phyloP scores from a whole-genome alignment of 169 alveolate genomes.

The Plasmodium inui region DNA sequence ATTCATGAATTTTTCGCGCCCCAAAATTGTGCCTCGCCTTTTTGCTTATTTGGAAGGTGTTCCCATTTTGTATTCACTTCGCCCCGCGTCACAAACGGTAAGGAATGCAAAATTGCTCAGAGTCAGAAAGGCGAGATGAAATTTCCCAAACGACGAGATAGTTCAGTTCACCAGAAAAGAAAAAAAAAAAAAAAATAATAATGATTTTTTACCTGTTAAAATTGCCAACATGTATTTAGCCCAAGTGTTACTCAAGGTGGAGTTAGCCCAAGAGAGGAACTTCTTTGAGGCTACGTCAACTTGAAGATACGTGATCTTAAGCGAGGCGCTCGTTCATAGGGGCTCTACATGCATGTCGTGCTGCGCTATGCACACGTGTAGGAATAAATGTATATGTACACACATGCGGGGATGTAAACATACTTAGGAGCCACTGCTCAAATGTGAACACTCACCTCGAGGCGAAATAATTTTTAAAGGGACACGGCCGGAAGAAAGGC shows the following conservation, averaged over 20 bases:
- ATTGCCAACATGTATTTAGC: background rate
- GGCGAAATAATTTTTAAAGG: background rate
- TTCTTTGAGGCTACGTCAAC: background rate
- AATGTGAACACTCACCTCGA: background rate
- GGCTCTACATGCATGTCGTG: background rate
- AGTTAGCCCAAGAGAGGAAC: background rate
- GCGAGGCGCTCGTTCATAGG: background rate
- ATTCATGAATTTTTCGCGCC: background rate
- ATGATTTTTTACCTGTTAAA: background rate
- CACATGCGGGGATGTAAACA: background rate
- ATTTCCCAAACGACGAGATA: background rate
- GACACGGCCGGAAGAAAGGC: background rate
- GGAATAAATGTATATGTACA: background rate
- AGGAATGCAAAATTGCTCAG: background rate
- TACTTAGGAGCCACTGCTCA: background rate
- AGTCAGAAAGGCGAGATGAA: background rate
- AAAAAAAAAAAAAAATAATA: background rate
- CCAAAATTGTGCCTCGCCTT: background rate
- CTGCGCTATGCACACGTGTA: background rate
- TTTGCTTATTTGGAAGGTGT: background rate
- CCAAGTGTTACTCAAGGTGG: background rate
- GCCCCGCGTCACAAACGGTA: background rate
- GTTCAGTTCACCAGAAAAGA: background rate
- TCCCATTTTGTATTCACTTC: slow-evolving; percentile 5
- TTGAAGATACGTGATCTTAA: background rate